Evolutionary conservation across 1,284 basidiomycete genomes (phyloP).

Genomic region (Pseudozyma thailandica): DNA sequence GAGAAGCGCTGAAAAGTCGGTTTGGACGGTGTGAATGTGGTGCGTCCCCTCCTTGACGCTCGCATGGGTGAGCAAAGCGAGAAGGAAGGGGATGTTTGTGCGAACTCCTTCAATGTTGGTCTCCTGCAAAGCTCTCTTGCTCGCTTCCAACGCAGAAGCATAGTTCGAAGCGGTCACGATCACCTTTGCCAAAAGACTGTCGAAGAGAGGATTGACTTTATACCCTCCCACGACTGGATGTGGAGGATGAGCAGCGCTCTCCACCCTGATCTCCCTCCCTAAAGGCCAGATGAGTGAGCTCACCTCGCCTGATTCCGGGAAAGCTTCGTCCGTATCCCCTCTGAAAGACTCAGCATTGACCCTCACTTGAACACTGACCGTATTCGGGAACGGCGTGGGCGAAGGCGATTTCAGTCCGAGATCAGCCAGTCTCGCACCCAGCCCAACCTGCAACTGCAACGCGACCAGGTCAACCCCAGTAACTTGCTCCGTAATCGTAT

Average conservation of each 20-base stretch:
- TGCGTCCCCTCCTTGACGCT: conserved; percentile 14
- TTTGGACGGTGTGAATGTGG: conserved; percentile 34
- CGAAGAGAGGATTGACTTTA: conserved; percentile 37
- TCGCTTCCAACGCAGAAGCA: conserved; percentile 11
- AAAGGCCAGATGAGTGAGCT: conserved; percentile 24
- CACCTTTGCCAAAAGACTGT: conserved; percentile 55
- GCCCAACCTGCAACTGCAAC: conserved; percentile 27
- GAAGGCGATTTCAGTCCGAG: conserved; percentile 6
- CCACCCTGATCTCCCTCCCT: conserved; percentile 43
- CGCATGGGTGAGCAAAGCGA: conserved; percentile 21
- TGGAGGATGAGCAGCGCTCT: conserved; percentile 49
- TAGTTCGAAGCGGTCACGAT: conserved; percentile 46
- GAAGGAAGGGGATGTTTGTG: conserved; percentile 39
- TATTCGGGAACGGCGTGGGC: conserved; percentile 6
- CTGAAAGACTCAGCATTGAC: conserved; percentile 47
- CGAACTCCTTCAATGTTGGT: conserved; percentile 26
- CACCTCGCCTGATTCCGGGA: conserved; percentile 28
- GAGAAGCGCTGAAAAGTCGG: conserved; percentile 5
- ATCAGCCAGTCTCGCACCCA: conserved; percentile 19
- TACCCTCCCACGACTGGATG: conserved; percentile 17
- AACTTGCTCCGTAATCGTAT: conserved; percentile 47
- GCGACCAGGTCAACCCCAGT: conserved; percentile 32
- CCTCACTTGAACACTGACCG: conserved; percentile 32
- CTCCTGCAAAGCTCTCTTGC: conserved; percentile 16
- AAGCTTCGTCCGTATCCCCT: conserved; percentile 18